These are phyloP conservation scores for Macrophomina phaseolina DNA, from an alignment of 2,329 filamentous ascomycete genomes.

Conservation along the genomic window DNA sequence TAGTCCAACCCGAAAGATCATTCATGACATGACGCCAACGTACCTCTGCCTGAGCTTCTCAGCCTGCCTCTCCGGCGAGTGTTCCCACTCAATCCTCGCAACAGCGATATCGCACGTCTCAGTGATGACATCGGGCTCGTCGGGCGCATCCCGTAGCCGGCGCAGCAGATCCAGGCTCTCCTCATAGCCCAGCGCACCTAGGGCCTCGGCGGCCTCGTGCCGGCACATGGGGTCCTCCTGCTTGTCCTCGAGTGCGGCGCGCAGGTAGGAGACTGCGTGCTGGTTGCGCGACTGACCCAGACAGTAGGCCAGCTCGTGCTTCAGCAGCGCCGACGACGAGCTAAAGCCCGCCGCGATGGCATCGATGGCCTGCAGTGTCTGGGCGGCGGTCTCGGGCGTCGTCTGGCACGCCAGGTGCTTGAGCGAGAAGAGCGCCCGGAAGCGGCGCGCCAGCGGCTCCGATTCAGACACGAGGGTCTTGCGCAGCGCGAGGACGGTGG, in stretches of 20 bases:
- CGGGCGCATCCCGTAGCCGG: constrained; percentile 73
- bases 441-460: constrained; percentile 83
- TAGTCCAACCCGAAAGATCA: background rate
- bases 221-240: constrained; percentile 93
- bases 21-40: constrained; percentile 32
- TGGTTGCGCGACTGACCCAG: constrained; percentile 86
- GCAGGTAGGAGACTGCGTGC: constrained; percentile 74
- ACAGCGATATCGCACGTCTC: constrained; percentile 98
- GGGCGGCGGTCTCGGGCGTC: constrained; percentile 54
- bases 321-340: constrained; percentile 86
- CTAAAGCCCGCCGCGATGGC: constrained; percentile 88
- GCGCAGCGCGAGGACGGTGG: constrained; percentile 69
- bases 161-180: constrained; percentile 76
- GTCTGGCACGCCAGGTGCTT: constrained; percentile 84
- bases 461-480: constrained; percentile 79
- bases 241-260: constrained; percentile 74
- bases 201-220: constrained; percentile 93
- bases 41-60: constrained; percentile 86
- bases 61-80: constrained; percentile 61
- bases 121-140: constrained; percentile 79
- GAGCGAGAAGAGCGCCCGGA: constrained; percentile 95
- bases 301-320: constrained; percentile 97
- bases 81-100: constrained; percentile 92
- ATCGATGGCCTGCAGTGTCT: constrained; percentile 68
- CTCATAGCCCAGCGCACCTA: constrained; percentile 82